A percentile compares a stretch with the other conserved stretches of the same genome.
These are phyloP conservation scores for Ophiostoma ulmi DNA, from an alignment of 2,329 filamentous ascomycete species.

Conservation along the genomic window DNA sequence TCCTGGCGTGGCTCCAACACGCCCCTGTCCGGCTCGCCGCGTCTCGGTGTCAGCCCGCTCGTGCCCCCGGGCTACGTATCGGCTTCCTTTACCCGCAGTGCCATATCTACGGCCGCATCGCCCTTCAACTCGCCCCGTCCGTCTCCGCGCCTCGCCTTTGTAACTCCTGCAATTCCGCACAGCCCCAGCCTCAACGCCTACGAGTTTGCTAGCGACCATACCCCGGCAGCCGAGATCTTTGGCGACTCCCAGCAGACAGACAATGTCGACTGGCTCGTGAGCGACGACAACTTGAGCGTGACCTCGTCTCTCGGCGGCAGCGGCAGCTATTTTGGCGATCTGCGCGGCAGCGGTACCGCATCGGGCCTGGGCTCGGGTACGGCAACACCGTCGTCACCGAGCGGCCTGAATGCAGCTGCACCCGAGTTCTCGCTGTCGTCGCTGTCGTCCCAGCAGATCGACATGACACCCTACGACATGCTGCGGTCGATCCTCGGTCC, in stretches of 20 bases:
- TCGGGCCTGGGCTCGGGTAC: slow-evolving; percentile 58
- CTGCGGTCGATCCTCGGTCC: slow-evolving; percentile 89
- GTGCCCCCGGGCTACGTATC: slow-evolving; percentile 79
- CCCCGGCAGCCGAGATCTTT: slow-evolving; percentile 73
- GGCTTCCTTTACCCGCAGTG: slow-evolving; percentile 65
- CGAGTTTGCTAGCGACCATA: slow-evolving; percentile 80
- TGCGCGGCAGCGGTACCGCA: slow-evolving; percentile 40
- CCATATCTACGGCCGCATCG: slow-evolving; percentile 69
- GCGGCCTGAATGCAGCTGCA: slow-evolving; percentile 69
- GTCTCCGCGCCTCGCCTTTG: slow-evolving; percentile 83
- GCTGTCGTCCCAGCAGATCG: slow-evolving; percentile 58
- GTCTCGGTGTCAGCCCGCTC: slow-evolving; percentile 74
- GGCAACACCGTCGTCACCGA: slow-evolving; percentile 64
- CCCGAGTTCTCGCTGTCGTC: slow-evolving; percentile 60
- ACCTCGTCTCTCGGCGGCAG: slow-evolving; percentile 67
- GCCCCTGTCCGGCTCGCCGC: slow-evolving; percentile 75
- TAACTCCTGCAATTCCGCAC: slow-evolving; percentile 85
- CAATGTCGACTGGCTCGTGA: slow-evolving; percentile 95
- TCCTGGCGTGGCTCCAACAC: slow-evolving; percentile 85
- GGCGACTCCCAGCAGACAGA: slow-evolving; percentile 85
- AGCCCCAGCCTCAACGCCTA: slow-evolving; percentile 93
- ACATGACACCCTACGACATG: slow-evolving; percentile 99
- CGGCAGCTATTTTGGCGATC: slow-evolving; percentile 69
- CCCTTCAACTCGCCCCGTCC: slow-evolving; percentile 92
- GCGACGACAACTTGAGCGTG: slow-evolving; percentile 75